Evolutionary conservation across 192 early-diverging fungal genomes (phyloP).

Genomic region (Entomortierella lignicola): DNA sequence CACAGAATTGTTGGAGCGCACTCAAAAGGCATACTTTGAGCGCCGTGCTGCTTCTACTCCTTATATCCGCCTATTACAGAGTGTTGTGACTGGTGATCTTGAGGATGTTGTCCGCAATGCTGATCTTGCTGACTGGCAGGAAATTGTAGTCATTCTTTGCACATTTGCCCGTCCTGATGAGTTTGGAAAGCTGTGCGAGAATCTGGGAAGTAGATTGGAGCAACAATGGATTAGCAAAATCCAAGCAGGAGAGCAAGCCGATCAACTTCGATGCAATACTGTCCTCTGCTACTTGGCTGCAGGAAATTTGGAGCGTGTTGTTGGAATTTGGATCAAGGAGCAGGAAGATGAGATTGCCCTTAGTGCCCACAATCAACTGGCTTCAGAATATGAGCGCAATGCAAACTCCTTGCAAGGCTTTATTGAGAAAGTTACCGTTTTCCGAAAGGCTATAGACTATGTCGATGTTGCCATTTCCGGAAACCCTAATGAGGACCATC

Average conservation of each 20-base stretch:
- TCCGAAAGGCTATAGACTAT: conserved; percentile 92
- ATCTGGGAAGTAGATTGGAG: conserved; percentile 73
- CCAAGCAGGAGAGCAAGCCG: conserved; percentile 26
- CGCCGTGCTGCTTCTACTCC: conserved; percentile 70
- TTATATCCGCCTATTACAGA: conserved; percentile 88
- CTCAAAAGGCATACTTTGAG: conserved; percentile 89
- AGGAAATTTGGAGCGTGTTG: conserved; percentile 85
- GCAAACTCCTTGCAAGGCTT: conserved; percentile 76
- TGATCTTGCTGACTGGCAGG: conserved; percentile 89
- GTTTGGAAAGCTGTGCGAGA: conserved; percentile 75
- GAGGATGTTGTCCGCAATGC: conserved; percentile 82
- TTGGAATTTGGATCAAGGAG: conserved; percentile 82
- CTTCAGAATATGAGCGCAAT: conserved; percentile 58
- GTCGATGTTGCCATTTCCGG: conserved; percentile 78
- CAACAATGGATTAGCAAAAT: conserved; percentile 47
- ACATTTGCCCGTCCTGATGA: conserved; percentile 92
- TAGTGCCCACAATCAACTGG: conserved; percentile 19
- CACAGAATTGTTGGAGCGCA: conserved; percentile 74
- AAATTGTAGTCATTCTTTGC: conserved; percentile 92
- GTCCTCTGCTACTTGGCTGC: conserved; percentile 87
- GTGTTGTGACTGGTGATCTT: conserved; percentile 84
- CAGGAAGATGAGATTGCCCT: conserved; percentile 62
- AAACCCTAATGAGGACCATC: conserved; percentile 51
- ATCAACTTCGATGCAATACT: conserved; percentile 66
- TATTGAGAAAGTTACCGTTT: conserved; percentile 93